These are phyloP conservation scores for Amanita bisporigera DNA, from an alignment of 1,284 basidiomycete genomes.

Conservation along the genomic window DNA sequence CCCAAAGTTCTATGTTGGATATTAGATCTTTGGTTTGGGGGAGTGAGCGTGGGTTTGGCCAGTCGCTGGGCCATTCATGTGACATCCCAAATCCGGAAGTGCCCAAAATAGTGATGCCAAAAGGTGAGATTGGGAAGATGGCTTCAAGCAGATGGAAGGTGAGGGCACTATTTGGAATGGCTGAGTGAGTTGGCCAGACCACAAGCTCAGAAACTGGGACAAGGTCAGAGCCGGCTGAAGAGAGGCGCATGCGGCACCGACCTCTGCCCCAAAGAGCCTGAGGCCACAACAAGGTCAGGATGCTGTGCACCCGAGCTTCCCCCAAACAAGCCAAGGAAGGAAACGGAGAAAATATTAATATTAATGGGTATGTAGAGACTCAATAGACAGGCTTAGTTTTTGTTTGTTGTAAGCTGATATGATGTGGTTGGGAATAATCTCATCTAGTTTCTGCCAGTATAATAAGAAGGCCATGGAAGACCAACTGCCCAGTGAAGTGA, in stretches of 20 bases:
- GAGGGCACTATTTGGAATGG: too few species aligned
- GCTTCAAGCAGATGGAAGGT: neutral
- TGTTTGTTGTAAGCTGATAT: conserved; percentile 27
- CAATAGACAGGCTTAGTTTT: too few species aligned
- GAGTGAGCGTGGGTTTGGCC: neutral
- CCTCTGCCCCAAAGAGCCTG: too few species aligned
- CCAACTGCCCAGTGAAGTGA: conserved; percentile 39
- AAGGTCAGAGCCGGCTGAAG: too few species aligned
- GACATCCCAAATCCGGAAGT: neutral
- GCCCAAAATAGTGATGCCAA: neutral
- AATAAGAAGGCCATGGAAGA: conserved; percentile 37
- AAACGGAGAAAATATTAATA: too few species aligned
- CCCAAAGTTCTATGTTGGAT: neutral
- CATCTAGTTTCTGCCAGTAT: conserved; percentile 40
- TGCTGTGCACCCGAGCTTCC: too few species aligned
- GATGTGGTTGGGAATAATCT: conserved; percentile 30
- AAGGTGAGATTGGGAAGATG: neutral
- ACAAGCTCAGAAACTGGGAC: too few species aligned
- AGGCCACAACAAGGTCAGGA: too few species aligned
- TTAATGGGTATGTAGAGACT: too few species aligned
- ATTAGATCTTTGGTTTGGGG: neutral
- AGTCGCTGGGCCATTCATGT: neutral
- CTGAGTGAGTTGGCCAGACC: too few species aligned
- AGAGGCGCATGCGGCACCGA: too few species aligned
- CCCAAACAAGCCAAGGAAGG: too few species aligned